A percentile compares a stretch with the other conserved stretches of the same genome.
phyloP scores from a whole-genome alignment of 345 rosid species.

The Eucalyptus regnans region DNA sequence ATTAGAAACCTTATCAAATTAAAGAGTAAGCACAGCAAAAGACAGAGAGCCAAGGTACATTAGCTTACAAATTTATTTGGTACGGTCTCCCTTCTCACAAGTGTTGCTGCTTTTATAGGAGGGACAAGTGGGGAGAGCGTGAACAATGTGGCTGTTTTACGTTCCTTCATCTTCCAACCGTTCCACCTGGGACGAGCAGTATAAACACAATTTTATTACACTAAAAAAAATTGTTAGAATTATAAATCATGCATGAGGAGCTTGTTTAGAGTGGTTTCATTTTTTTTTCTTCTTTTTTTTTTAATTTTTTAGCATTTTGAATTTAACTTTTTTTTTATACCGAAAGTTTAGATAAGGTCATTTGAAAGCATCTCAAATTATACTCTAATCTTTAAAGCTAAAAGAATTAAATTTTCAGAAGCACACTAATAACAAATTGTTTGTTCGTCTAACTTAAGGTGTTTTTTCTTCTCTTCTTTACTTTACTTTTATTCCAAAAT shows the following conservation, averaged over 20 bases:
- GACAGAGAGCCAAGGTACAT: not conserved
- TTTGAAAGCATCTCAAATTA: not conserved
- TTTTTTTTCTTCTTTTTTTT: not conserved
- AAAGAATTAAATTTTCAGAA: not conserved
- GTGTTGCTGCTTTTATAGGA: not conserved
- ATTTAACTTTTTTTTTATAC: not conserved
- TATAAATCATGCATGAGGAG: not conserved
- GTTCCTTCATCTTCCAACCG: fast-evolving
- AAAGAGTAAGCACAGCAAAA: not conserved
- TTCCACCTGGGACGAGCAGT: not conserved
- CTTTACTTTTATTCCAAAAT: not conserved
- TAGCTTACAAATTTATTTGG: not conserved
- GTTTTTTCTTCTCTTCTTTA: not conserved
- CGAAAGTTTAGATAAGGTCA: not conserved
- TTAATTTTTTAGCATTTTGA: not conserved
- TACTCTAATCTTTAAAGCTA: not conserved
- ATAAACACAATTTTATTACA: not conserved
- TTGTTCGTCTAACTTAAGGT: not conserved
- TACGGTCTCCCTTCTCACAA: not conserved
- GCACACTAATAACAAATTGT: not conserved
- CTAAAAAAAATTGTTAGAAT: not conserved
- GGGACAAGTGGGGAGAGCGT: not conserved
- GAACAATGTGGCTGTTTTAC: fast-evolving
- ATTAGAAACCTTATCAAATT: not conserved
- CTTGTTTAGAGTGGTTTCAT: not conserved